Percentiles rank a stretch among this genome's conserved stretches.
These are phyloP conservation scores for Karstenula rhodostoma DNA, from an alignment of 2,329 filamentous ascomycete species.

Conservation along the genomic window DNA sequence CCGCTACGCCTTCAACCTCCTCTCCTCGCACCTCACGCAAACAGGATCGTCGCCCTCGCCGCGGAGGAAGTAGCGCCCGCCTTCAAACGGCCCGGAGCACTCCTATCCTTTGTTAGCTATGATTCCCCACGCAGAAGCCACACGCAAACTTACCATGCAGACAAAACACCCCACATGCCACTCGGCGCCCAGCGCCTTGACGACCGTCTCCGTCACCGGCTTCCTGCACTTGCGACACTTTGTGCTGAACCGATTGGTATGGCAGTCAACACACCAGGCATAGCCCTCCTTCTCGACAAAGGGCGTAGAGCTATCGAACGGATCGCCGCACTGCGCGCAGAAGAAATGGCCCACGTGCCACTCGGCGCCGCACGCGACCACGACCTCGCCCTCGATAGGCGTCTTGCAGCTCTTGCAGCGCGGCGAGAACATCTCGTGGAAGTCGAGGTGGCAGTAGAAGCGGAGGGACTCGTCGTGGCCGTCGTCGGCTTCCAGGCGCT, in stretches of 20 bases:
- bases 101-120: constrained; percentile 54
- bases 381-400: constrained; percentile 93
- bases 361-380: constrained; percentile 91
- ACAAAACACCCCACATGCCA: constrained; percentile 95
- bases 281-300: constrained; percentile 99
- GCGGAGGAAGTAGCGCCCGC: constrained; percentile 69
- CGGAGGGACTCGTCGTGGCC: constrained; percentile 71
- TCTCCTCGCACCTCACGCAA: constrained; percentile 69
- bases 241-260: constrained; percentile 87
- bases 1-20: constrained; percentile 65
- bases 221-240: constrained; percentile 87
- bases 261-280: constrained; percentile 94
- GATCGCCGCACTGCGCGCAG: constrained; percentile 96
- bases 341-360: constrained; percentile 99
- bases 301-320: constrained; percentile 69
- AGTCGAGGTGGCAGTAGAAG: constrained; percentile 99
- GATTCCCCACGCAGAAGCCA: background rate
- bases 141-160: constrained; percentile 64
- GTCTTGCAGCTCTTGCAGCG: constrained; percentile 96
- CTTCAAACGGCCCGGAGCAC: constrained; percentile 67
- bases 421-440: constrained; percentile 92
- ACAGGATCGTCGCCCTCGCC: constrained; percentile 67
- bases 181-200: constrained; percentile 86
- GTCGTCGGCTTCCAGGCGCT: constrained; percentile 64
- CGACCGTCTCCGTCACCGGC: constrained; percentile 87